These are phyloP conservation scores for Incumbomyces delicatus DNA, from an alignment of 2,329 filamentous ascomycete species.

Conservation along the genomic window DNA sequence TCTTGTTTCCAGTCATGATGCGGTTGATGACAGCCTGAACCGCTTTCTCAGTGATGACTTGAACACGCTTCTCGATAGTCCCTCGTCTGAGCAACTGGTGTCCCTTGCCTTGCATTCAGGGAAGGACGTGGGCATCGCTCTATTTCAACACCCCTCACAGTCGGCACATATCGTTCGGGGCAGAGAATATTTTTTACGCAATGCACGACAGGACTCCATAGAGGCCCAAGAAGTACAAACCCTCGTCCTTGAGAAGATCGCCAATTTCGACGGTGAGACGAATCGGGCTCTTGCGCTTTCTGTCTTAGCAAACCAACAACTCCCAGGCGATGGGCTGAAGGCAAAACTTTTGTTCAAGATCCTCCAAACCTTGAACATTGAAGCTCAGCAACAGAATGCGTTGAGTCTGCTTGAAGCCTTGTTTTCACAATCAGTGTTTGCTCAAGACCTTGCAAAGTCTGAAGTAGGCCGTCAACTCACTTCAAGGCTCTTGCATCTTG, in stretches of 20 bases:
- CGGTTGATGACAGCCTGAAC: constrained; percentile 29
- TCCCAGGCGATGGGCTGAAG: neutral
- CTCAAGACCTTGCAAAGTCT: neutral
- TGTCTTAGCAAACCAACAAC: constrained; percentile 1
- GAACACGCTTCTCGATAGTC: constrained; percentile 52
- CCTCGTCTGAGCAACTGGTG: constrained; percentile 58
- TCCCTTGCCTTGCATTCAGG: constrained; percentile 49
- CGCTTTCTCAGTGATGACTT: constrained; percentile 48
- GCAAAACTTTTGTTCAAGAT: neutral
- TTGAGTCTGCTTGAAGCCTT: constrained; percentile 5
- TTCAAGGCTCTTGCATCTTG: constrained; percentile 14
- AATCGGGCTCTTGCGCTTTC: neutral
- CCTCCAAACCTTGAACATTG: neutral
- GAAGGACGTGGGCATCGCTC: neutral
- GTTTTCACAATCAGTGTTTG: neutral
- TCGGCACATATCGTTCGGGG: constrained; percentile 1
- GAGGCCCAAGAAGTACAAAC: neutral
- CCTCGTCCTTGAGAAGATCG: neutral
- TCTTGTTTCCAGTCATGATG: constrained; percentile 35
- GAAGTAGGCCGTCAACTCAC: constrained; percentile 7
- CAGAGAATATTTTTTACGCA: neutral
- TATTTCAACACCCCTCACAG: neutral
- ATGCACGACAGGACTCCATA: neutral
- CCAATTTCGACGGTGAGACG: neutral
- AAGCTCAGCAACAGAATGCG: neutral